phyloP scores from a whole-genome alignment of 2,329 filamentous ascomycete species.

The Ciborinia camelliae region DNA sequence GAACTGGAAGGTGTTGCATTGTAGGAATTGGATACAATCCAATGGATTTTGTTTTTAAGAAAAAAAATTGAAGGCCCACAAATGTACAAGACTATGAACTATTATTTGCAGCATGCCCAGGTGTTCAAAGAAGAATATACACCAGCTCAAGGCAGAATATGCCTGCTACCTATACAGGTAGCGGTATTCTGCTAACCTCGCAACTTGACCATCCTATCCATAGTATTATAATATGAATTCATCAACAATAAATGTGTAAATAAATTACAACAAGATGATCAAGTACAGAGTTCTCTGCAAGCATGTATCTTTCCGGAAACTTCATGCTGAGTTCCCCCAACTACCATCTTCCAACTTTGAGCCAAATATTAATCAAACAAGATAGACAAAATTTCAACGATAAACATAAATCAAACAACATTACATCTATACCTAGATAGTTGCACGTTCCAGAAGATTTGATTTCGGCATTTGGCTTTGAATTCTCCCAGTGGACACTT shows the following conservation, averaged over 20 bases:
- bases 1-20: conserved; percentile 5
- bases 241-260: background rate
- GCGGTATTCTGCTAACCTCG: background rate
- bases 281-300: background rate
- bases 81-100: background rate
- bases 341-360: background rate
- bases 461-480: background rate
- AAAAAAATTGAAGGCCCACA: background rate
- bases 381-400: background rate
- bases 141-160: background rate
- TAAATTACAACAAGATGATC: background rate
- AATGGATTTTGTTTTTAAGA: background rate
- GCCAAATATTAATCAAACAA: background rate
- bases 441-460: background rate
- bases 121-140: too few species aligned
- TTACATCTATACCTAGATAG: background rate
- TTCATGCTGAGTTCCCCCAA: background rate
- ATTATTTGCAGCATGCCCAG: too few species aligned
- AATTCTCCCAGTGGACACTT: background rate
- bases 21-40: conserved; percentile 7
- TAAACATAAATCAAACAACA: background rate
- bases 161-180: too few species aligned
- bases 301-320: background rate
- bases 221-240: background rate
- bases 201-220: background rate